Base-by-base conservation (phyloP, 2,329 filamentous ascomycete species). In the Phaeophleospora eucalypticola region DNA sequence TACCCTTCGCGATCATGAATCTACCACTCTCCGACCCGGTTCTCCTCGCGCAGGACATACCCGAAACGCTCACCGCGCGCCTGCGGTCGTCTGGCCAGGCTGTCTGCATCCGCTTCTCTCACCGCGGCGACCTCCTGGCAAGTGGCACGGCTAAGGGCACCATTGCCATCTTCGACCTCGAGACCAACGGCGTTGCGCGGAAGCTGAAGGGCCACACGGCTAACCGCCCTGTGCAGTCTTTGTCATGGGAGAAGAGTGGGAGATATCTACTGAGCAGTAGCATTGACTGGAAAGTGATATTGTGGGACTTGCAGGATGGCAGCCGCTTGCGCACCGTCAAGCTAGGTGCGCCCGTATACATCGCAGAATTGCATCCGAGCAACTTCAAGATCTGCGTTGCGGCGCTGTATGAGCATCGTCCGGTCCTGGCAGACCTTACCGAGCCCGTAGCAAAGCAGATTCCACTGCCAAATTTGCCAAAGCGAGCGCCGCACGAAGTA, bases 191-290 rank as follows among this genome's bases (percentile, higher is more conserved):
- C 32, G 88, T 97, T 3, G 93, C 93, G 48, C 85, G 89, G 64
- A 98, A 97, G 71, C 75, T 98, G 54, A 83, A 89, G 56, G 93
- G 91, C 10, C 93, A 98, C 70, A 95, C 87, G 41, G 51, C 59
- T 9, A 64, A 64, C 18, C 84, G 88, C 64, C 91, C 93, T 65
- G 90, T 98, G 47, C 91, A 95, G 59, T 95, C 88, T 42, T 70
- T 98, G 50, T 95, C 90, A 72, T 98, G 93, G 93, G 96, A 91
- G 43, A 80, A 85, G 59, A 88, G 89, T 70, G 91, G 93, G 19
- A 81, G 88, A 56, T 97, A 95, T 68, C 76, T 98, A 43, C 79
- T 98, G 47, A 95, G 89, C 48, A 87, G 89, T 9, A 95, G 89
- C 36, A 89, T 96, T 66, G 93, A 95, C 62, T 97, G 91, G 87